Evolutionary conservation across 2,329 filamentous ascomycete genomes (phyloP), one percentile per base, ranked within the genome.

Genomic region (Pyricularia grisea): DNA sequence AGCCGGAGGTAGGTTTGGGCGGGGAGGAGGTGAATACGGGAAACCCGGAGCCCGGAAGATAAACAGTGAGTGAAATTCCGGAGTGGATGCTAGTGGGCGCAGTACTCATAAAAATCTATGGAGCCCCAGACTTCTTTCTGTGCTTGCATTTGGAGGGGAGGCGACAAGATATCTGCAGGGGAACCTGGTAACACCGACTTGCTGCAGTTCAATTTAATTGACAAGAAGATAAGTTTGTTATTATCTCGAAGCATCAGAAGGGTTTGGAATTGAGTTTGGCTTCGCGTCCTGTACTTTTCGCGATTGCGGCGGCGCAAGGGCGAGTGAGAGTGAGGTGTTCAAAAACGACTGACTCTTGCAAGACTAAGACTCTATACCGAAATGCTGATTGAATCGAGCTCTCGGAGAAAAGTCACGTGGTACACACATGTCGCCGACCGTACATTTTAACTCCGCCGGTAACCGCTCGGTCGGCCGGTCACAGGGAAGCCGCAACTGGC

Each of bases 401-500:
- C 58, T 61, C 58, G 58, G 58, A 61, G 58, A 23, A 61, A 61
- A 27, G 25, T 61, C 58, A 61, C 58, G 58, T 61, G 58, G 5
- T 1, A 25, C n/a, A 61, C 23, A 27, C 23, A n/a, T 25, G n/a
- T 25, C 58, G 58, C 58, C 58, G 58, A 61, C n/a, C 25, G 11
- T 9, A 4, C 10, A 61, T 17, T 61, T 61, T 61, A 50, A 66
- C n/a, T 27, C 65, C 65, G 31, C 31, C 65, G 65, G 65, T 42
- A 66, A 66, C 65, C 36, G 33, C 65, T 66, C 65, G 33, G 65
- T 42, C 65, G 33, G 65, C 65, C 36, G 65, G 65, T 17, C 33
- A 66, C 14, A 66, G 64, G 28, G 33, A 31, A 31, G 42, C 17
- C 42, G 42, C 42, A 5, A 50, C 42, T 50, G 42, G 42, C 42